Conservation (phyloP, 2,329 filamentous ascomycete genomes). For the Westerdykella sp. region DNA sequence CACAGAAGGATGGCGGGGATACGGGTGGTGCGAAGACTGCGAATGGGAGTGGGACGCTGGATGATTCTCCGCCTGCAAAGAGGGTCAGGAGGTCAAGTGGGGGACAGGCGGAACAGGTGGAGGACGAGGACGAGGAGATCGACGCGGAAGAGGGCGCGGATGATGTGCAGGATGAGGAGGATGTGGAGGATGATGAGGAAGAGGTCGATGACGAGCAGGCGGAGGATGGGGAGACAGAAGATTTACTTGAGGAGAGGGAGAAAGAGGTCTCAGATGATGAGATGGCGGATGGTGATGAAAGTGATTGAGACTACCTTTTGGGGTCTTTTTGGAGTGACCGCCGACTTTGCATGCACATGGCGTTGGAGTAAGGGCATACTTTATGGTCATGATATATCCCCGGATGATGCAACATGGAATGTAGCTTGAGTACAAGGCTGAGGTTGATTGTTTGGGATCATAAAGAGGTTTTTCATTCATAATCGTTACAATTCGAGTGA, state of each 20-base stretch:
- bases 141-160: constrained; percentile 39
- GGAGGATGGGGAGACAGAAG: constrained; percentile 45
- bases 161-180: constrained; percentile 44
- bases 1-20: constrained; percentile 14
- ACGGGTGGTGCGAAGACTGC: constrained; percentile 1
- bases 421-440: too few species aligned
- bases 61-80: constrained; percentile 45
- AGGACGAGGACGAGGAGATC: constrained; percentile 32
- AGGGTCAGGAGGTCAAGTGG: constrained; percentile 38
- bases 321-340: background rate
- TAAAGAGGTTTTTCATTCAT: too few species aligned
- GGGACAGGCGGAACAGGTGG: constrained; percentile 37
- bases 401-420: too few species aligned
- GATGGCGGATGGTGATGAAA: constrained; percentile 52
- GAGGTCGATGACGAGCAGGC: constrained; percentile 51
- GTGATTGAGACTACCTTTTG: constrained; percentile 21
- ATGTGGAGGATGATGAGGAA: constrained; percentile 48
- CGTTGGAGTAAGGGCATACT: constrained; percentile 14
- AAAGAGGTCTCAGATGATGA: constrained; percentile 41
- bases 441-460: too few species aligned
- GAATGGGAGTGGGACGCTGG: constrained; percentile 22
- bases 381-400: too few species aligned
- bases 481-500: too few species aligned
- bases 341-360: constrained; percentile 21
- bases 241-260: constrained; percentile 41